Percentiles rank a stretch among this genome's conserved stretches.
phyloP scores from a whole-genome alignment of 1,284 basidiomycete species.

The Cryptococcus maquisensis region DNA sequence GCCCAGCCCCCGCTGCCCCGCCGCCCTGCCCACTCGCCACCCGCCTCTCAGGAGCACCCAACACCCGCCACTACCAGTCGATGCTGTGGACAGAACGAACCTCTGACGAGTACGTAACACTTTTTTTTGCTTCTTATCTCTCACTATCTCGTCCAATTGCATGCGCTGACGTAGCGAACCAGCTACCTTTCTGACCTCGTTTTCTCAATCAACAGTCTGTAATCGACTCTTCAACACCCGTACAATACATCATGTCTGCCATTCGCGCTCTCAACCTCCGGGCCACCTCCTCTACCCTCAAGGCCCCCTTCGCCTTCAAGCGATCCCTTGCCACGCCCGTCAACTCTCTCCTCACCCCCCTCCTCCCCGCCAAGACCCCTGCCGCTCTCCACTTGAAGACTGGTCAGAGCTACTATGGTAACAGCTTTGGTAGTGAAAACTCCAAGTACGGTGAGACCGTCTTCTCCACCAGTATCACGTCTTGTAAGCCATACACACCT shows the following conservation, averaged over 20 bases:
- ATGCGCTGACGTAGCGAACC: not conserved
- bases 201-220: constrained; percentile 37
- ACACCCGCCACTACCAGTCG: constrained; percentile 12
- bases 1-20: too few species aligned
- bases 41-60: too few species aligned
- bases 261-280: constrained; percentile 7
- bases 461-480: constrained; percentile 97
- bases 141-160: constrained; percentile 44
- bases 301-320: constrained; percentile 9
- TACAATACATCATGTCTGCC: not conserved
- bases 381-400: constrained; percentile 90
- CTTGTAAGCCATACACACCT: constrained; percentile 58
- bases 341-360: constrained; percentile 28
- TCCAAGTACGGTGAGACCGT: constrained; percentile 96
- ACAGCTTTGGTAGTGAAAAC: constrained; percentile 81
- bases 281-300: constrained; percentile 7
- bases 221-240: constrained; percentile 8
- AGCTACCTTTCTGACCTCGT: constrained; percentile 49
- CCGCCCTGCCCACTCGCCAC: too few species aligned
- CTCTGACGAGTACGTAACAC: constrained; percentile 47
- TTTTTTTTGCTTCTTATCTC: too few species aligned
- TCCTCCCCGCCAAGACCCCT: constrained; percentile 54
- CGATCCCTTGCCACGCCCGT: constrained; percentile 26
- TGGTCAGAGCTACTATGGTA: constrained; percentile 84
- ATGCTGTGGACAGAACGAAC: constrained; percentile 48